phyloP scores from a whole-genome alignment of 2,329 filamentous ascomycete genomes.

The Boeremia lycopersici region DNA sequence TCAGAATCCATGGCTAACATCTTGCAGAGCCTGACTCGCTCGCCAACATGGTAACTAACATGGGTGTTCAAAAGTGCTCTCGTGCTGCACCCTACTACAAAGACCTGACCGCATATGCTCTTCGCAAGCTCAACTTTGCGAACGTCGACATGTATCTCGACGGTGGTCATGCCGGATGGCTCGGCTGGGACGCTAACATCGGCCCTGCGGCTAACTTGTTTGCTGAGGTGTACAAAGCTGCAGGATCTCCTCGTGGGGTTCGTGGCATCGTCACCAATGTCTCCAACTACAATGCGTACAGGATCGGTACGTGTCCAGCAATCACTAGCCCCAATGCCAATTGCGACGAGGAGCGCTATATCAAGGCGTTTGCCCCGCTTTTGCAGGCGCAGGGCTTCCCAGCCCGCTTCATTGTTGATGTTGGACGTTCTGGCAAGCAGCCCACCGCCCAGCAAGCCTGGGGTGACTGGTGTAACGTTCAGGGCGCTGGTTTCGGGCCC shows the following conservation, averaged over 20 bases:
- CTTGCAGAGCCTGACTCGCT: conserved; percentile 62
- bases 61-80: conserved; percentile 60
- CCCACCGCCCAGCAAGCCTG: conserved; percentile 61
- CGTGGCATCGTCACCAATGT: conserved; percentile 64
- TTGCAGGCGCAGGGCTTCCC: conserved; percentile 56
- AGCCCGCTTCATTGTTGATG: conserved; percentile 61
- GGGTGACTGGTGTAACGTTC: conserved; percentile 73
- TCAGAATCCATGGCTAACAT: neutral
- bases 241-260: conserved; percentile 54
- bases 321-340: conserved; percentile 55
- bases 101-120: conserved; percentile 61
- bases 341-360: conserved; percentile 60
- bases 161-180: conserved; percentile 68
- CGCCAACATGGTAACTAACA: conserved; percentile 67
- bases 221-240: conserved; percentile 54
- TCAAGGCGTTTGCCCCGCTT: conserved; percentile 59
- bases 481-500: conserved; percentile 67
- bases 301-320: conserved; percentile 51
- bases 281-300: conserved; percentile 64
- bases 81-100: conserved; percentile 61
- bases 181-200: conserved; percentile 67
- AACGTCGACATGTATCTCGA: conserved; percentile 70
- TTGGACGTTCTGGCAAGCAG: conserved; percentile 66
- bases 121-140: conserved; percentile 61
- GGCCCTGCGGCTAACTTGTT: conserved; percentile 57